Base-by-base conservation (phyloP, 768 basidiomycete species). In the Pisolithus tinctorius region DNA sequence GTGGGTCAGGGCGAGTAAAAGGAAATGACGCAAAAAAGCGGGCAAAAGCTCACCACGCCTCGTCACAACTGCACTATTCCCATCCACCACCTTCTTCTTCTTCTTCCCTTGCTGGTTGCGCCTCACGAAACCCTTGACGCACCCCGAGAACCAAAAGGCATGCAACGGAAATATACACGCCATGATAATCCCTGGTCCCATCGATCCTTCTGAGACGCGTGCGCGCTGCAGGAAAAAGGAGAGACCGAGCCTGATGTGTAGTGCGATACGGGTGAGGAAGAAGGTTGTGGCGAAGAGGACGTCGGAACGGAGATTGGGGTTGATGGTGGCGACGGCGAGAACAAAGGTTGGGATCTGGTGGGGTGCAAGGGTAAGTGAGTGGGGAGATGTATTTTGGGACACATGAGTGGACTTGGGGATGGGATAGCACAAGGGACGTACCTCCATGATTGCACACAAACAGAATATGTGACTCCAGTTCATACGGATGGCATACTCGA, bases 291-390 rank as follows among this genome's bases (percentile, higher is more conserved):
- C 74, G 61, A 82, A 82, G 36, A 79, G 50, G 48, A 64, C n/a
- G 59, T 81, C 74, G 43, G 75, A 76, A 45, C 80, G 73, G 7
- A 76, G 40, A 10, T 54, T 53, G 7, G 80, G 75, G 55, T 65
- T 60, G 27, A 82, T 67, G 44, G 71, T 74, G 20, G 71, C 69
- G 9, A 77, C 38, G 14, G 74, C 77, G 9, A 82, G 70, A 34
- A 80, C 55, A 55, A 81, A 75, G 0, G 81, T 83, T 6, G 81
- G 81, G 27, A 81, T 62, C 75, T 78, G 49, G 26, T 11, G 44
- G n/a, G 5, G 2, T 25, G 20, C 29, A 46, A 37, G 27, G 14
- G 34, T 11, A 13, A 5, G 29, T 13, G 6, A 8, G 34, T 53
- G 47, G 47, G 30, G 27, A 26, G 26, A 20, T 20, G 26, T 6